Evolutionary conservation across 345 rosid genomes (phyloP), one percentile per base, ranked within the genome.

Genomic region (Pugionium cornutum): DNA sequence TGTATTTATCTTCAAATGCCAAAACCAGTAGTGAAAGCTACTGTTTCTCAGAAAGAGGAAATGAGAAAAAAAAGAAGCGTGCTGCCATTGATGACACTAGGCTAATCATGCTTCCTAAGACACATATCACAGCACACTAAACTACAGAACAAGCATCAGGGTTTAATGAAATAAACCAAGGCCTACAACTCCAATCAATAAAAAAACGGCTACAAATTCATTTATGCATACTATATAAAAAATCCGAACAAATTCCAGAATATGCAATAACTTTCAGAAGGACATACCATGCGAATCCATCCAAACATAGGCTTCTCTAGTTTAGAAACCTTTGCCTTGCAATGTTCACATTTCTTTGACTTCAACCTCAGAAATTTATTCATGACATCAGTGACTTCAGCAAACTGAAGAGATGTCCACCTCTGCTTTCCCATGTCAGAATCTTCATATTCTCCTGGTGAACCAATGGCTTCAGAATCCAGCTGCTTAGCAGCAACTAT

Each of bases 371-470:
- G 35, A 74, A 92, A 83, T 7, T 64, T 65, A 53, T 75, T 75
- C 56, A 92, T 67, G 63, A 86, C 73, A 25, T 78, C 74, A 64
- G 74, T 82, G 30, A 82, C 92, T 77, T 86, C 89, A 3, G 74
- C 31, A 49, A 80, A 80, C 83, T 89, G 98, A 76, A 92, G 95
- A 49, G 98, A 86, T 25, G 95, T 87, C 98, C 98, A 89, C 50
- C 57, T 82, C 68, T 67, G 72, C 58, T 48, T 73, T 43, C 27
- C 47, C 70, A 31, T 50, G 47, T 64, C 64, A 43, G 56, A 70
- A 58, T 66, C 70, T 34, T 74, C 76, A 62, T 42, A 53, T 26
- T 47, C 58, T 11, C 47, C 68, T 33, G 70, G 60, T n/a, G 85
- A 74, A 60, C 64, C 74, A 58, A 39, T 44, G 7, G 70, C 33